Evolutionary conservation across 2,329 filamentous ascomycete genomes (phyloP), one percentile per base, ranked within the genome.

Genomic region (Pestalotiopsis sp.): DNA sequence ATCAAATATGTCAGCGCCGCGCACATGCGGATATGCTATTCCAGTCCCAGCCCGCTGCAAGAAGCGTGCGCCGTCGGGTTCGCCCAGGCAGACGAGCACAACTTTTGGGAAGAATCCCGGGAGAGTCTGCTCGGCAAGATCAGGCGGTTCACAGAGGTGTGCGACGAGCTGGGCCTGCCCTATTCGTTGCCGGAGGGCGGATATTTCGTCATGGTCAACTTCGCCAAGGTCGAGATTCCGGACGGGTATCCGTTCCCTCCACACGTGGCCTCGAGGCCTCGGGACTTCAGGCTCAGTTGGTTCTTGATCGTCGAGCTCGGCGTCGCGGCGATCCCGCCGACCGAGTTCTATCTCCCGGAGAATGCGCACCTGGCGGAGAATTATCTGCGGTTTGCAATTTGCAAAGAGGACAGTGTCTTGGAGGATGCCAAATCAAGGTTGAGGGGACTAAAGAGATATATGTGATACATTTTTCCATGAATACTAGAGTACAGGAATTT

Each of bases 21-120:
- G 59, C 59, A 61, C 27, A 61, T 61, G 59, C 11, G 59, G 11
- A 61, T 61, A 31, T 61, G 59, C 25, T 61, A 61, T 17, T 61
- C 59, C 9, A 61, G 59, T 39, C 59, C 59, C 13, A 31, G 59
- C n/a, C 59, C 59, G 25, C 59, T 61, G 7, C 59, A 61, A 17
- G 59, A 31, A 39, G 59, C 59, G 27, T 61, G 59, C 25, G 59
- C 59, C 17, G 36, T 61, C 11, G 59, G 59, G 14, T 61, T 7
- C 3, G 59, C 17, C 11, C 20, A 39, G 17, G 59, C 59, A 3
- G 59, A 31, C 9, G 59, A 61, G 23, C n/a, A 23, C 23, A 27
- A 39, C 27, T 61, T 38, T 27, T 61, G 59, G 59, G 59, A 61
- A 4, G 36, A 39, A 3, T 61, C 59, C 5, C 59, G 27, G 17